phyloP scores from a whole-genome alignment of 176 grass and related monocot genomes.

The Ensete ventricosum region DNA sequence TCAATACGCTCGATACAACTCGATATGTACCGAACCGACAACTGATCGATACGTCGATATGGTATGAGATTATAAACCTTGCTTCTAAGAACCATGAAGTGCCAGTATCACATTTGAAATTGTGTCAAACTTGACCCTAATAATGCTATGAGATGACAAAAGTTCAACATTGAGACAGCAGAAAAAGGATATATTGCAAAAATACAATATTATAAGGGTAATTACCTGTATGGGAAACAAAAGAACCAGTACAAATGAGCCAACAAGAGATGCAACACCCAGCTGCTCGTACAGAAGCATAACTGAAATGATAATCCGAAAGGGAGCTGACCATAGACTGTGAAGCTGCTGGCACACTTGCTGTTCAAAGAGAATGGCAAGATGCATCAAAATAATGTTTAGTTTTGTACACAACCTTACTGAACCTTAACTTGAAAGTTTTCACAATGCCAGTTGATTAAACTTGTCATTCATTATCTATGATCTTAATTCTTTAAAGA shows the following conservation, averaged over 20 bases:
- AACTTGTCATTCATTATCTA: background rate
- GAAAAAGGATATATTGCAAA: background rate
- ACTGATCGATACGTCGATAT: no score
- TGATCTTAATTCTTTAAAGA: background rate
- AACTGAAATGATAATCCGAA: slow-evolving; percentile 79
- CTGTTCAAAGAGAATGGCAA: slow-evolving; percentile 38
- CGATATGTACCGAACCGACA: no score
- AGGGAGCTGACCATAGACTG: slow-evolving; percentile 99
- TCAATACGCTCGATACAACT: no score
- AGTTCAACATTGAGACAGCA: background rate
- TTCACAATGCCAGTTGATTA: slow-evolving; percentile 1
- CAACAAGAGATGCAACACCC: slow-evolving; percentile 71
- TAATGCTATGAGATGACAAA: background rate
- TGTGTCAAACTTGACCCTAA: no score
- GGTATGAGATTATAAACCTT: background rate
- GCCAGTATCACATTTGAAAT: background rate
- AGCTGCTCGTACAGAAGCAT: slow-evolving; percentile 71
- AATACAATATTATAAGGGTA: slow-evolving; percentile 1
- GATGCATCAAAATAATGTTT: background rate
- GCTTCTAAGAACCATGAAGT: background rate
- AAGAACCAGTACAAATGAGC: slow-evolving; percentile 75
- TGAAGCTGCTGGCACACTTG: slow-evolving; percentile 97
- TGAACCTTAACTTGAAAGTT: slow-evolving; percentile 6
- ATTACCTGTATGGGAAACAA: slow-evolving; percentile 86
- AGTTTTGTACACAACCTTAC: slow-evolving; percentile 1